Base-by-base conservation (phyloP, 1,284 basidiomycete genomes). In the Sporisorium graminicola region DNA sequence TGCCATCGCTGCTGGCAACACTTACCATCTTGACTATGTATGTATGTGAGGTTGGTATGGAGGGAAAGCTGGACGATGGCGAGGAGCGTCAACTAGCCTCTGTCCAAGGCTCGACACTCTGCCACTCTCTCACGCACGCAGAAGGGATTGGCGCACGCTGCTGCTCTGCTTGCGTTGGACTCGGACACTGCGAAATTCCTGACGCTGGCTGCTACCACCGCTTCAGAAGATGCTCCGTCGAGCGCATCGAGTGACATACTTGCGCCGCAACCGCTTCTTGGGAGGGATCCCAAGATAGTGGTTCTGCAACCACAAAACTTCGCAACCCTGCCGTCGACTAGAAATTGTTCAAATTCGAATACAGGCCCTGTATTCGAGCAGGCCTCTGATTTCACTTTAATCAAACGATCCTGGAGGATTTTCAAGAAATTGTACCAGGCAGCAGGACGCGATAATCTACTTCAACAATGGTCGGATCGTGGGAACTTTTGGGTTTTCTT, bases 1-100 rank as follows among this genome's bases (percentile, higher is more conserved):
- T 37, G 61, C 54, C 58, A 37, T 44, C 52, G 42, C 12, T 61
- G 50, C 27, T 46, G 63, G 42, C 44, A 33, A 51, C 53, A 69
- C 72, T 74, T 74, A 74, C 72, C 72, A 74, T 74, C 72, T 74
- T 74, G 66, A 69, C 66, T 69, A 65, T 69, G 72, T 69, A 43
- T 74, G 56, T 69, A 60, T 65, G 66, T 69, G 66, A 33, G 72
- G 72, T 69, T 74, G 63, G 65, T 74, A 37, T 69, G 31, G 63
- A 69, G 66, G 47, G 58, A 65, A 69, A 58, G 59, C 56, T 50
- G 33, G 66, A 33, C 33, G 63, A 62, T 56, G 66, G 52, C 55
- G 72, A 65, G 44, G 59, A 63, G 58, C 50, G 43, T 58, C 57
- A 62, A 66, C 63, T 53, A 49, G 42, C 4, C 54, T 18, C 57